Percentiles rank a stretch among this genome's conserved stretches.
Evolutionary conservation across 345 rosid species (phyloP).

Genomic region (Camelina neglecta): DNA sequence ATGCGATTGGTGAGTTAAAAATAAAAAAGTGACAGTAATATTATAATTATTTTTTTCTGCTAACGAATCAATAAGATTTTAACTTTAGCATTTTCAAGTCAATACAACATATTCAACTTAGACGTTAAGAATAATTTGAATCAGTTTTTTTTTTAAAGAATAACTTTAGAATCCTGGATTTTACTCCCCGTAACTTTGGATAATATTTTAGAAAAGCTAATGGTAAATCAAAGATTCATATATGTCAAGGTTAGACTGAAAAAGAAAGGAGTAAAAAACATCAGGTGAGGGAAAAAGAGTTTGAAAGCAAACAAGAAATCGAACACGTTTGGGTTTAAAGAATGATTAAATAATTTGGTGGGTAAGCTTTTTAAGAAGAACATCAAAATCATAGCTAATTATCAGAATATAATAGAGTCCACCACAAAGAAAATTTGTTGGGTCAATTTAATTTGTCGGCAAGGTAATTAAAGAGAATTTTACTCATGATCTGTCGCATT

Average conservation of each 20-base stretch:
- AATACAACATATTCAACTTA: too few species aligned
- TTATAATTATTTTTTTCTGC: neutral
- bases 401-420: constrained; percentile 8
- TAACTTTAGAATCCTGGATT: neutral
- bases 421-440: constrained; percentile 4
- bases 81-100: too few species aligned
- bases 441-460: constrained; percentile 14
- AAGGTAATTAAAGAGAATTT: neutral
- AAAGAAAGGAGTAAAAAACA: neutral
- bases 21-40: neutral
- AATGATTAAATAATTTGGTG: constrained; percentile 11
- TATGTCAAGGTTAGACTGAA: neutral
- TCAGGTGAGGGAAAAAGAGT: neutral
- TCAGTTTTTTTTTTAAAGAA: neutral
- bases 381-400: constrained; percentile 29
- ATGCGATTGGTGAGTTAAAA: neutral
- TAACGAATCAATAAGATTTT: too few species aligned
- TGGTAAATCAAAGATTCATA: neutral
- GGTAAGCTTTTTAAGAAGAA: constrained; percentile 5
- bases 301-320: constrained; percentile 6
- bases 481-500: neutral
- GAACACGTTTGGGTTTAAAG: constrained; percentile 10
- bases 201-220: neutral
- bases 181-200: neutral
- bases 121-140: too few species aligned